Conservation (phyloP, 179 eudicot genomes). For the Silene coronaria region DNA sequence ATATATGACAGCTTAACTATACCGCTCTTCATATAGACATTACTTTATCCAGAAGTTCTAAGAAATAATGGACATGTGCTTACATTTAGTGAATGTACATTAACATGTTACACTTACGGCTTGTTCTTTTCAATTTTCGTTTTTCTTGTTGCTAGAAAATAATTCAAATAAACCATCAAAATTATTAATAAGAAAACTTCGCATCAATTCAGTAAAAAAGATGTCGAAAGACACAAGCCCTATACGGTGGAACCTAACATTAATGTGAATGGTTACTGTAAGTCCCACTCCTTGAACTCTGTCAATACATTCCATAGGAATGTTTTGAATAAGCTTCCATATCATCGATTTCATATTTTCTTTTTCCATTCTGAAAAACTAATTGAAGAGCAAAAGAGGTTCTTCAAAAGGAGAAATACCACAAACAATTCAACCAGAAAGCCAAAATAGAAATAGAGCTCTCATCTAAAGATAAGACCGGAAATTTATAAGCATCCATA, state of each 20-base stretch:
- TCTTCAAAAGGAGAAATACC: constrained; percentile 1
- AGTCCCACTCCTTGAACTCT: not conserved
- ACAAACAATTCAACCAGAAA: not conserved
- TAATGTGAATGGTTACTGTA: not conserved
- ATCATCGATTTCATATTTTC: not conserved
- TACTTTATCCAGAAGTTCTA: not conserved
- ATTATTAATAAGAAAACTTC: not conserved
- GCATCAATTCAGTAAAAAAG: not conserved
- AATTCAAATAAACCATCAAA: not conserved
- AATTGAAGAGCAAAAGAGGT: not conserved
- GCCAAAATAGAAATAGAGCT: constrained; percentile 6
- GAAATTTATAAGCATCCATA: constrained; percentile 30
- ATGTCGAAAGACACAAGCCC: not conserved
- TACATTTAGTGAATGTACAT: too few species aligned
- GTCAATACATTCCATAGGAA: not conserved
- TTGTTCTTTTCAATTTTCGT: too few species aligned
- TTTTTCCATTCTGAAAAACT: not conserved
- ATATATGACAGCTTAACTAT: not conserved
- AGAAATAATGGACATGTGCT: too few species aligned
- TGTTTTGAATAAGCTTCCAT: not conserved
- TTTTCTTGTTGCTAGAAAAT: too few species aligned
- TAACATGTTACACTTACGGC: too few species aligned
- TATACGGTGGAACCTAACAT: constrained; percentile 3
- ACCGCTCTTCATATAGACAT: not conserved
- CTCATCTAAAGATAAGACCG: constrained; percentile 27